A percentile compares a stretch with the other conserved stretches of the same genome.
Evolutionary conservation across 192 early-diverging fungal genomes (phyloP).

Genomic region (Pilobolus umbonatus): DNA sequence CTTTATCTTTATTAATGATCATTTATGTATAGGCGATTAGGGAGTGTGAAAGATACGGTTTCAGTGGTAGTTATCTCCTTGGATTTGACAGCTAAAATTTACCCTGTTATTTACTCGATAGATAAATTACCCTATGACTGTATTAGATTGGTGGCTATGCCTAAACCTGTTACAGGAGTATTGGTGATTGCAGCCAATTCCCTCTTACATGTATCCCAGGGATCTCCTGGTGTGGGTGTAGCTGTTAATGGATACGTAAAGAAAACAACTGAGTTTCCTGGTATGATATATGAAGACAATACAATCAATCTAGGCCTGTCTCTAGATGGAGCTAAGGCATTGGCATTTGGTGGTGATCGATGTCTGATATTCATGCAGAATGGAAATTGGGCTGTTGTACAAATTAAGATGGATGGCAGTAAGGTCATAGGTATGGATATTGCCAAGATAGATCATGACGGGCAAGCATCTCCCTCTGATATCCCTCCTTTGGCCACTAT

Average conservation of each 20-base stretch:
- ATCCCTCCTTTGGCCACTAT: conserved; percentile 30
- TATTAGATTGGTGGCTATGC: conserved; percentile 63
- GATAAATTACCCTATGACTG: conserved; percentile 82
- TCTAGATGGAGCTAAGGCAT: conserved; percentile 62
- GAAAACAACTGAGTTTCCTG: conserved; percentile 42
- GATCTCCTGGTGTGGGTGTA: conserved; percentile 66
- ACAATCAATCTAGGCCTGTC: conserved; percentile 58
- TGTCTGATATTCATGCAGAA: conserved; percentile 65
- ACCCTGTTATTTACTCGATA: conserved; percentile 79
- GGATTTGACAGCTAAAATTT: conserved; percentile 64
- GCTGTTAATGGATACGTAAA: conserved; percentile 70
- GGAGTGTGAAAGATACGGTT: conserved; percentile 25
- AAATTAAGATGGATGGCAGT: conserved; percentile 70
- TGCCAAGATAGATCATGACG: conserved; percentile 17
- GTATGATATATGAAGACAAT: conserved; percentile 35
- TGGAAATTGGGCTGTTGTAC: conserved; percentile 70
- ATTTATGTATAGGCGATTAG: conserved; percentile 19
- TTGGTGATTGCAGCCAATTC: conserved; percentile 76
- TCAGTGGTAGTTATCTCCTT: conserved; percentile 72
- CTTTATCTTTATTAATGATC: not conserved
- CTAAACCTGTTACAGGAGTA: conserved; percentile 82
- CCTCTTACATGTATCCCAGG: conserved; percentile 83
- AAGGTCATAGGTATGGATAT: conserved; percentile 73
- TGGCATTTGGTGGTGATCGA: conserved; percentile 66
- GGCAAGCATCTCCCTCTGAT: not conserved